Conservation (phyloP, 2,329 filamentous ascomycete species). For the Pseudocercospora fuligena region DNA sequence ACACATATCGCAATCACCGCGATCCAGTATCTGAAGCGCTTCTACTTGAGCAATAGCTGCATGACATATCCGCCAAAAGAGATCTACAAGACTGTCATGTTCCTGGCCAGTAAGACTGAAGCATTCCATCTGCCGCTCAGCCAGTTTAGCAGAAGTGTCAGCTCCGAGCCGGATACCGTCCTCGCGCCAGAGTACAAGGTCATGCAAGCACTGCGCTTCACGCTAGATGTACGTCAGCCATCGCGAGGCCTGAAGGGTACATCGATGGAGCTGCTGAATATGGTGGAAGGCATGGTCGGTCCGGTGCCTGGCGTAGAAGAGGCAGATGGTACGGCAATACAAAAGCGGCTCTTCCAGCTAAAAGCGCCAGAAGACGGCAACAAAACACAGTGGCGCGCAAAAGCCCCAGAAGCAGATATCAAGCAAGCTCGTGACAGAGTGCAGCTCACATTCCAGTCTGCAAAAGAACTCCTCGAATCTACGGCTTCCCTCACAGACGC, state of each 20-base stretch:
- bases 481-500: constrained; percentile 86
- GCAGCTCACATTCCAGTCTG: constrained; percentile 70
- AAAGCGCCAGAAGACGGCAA: constrained; percentile 18
- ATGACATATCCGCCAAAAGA: constrained; percentile 95
- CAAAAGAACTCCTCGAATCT: constrained; percentile 71
- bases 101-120: constrained; percentile 92
- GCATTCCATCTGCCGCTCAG: constrained; percentile 73
- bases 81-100: constrained; percentile 87
- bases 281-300: constrained; percentile 64
- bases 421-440: constrained; percentile 51
- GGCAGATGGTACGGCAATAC: constrained; percentile 25
- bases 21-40: constrained; percentile 86
- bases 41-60: constrained; percentile 92
- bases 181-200: constrained; percentile 91
- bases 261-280: constrained; percentile 77
- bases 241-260: constrained; percentile 86
- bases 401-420: constrained; percentile 11
- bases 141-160: constrained; percentile 61
- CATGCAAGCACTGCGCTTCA: constrained; percentile 89
- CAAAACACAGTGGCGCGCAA: constrained; percentile 32
- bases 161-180: constrained; percentile 69
- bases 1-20: constrained; percentile 73
- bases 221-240: constrained; percentile 90
- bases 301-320: constrained; percentile 30
- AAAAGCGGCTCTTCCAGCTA: constrained; percentile 31